Percentiles rank a stretch among this genome's conserved stretches.
These are phyloP conservation scores for Ceratobasidium sp. DNA, from an alignment of 1,284 basidiomycete species.

Conservation along the genomic window DNA sequence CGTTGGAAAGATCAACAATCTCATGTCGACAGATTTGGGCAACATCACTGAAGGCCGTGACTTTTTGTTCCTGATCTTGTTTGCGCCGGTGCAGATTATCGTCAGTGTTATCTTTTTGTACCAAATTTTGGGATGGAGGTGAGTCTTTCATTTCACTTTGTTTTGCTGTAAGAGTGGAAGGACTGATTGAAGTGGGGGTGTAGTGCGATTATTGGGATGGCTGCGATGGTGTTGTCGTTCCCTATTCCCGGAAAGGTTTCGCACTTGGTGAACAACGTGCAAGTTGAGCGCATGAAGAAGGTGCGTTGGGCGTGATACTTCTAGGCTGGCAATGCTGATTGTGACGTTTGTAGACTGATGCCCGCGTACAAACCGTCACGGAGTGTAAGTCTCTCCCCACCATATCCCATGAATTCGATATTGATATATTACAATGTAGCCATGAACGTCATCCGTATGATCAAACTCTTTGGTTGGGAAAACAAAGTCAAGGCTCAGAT, in stretches of 20 bases:
- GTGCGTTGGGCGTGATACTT: slow-evolving; percentile 19
- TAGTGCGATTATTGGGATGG: slow-evolving; percentile 44
- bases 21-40: slow-evolving; percentile 51
- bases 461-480: slow-evolving; percentile 47
- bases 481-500: slow-evolving; percentile 42
- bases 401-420: not conserved
- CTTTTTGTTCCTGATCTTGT: slow-evolving; percentile 44
- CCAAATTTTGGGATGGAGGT: slow-evolving; percentile 44
- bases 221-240: slow-evolving; percentile 28
- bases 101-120: slow-evolving; percentile 44
- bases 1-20: slow-evolving; percentile 69
- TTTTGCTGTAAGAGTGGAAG: not conserved
- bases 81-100: slow-evolving; percentile 37
- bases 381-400: slow-evolving; percentile 43
- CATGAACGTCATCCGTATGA: slow-evolving; percentile 47
- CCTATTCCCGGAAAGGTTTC: slow-evolving; percentile 41
- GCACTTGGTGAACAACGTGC: slow-evolving; percentile 46
- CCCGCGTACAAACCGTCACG: slow-evolving; percentile 43
- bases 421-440: slow-evolving; percentile 31
- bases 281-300: slow-evolving; percentile 50
- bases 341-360: slow-evolving; percentile 45
- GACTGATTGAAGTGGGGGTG: not conserved
- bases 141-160: not conserved
- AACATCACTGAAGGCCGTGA: slow-evolving; percentile 45
- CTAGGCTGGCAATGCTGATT: not conserved